Conservation (phyloP, 352 stramenopile species). For the Pelagophyceae sp. region DNA sequence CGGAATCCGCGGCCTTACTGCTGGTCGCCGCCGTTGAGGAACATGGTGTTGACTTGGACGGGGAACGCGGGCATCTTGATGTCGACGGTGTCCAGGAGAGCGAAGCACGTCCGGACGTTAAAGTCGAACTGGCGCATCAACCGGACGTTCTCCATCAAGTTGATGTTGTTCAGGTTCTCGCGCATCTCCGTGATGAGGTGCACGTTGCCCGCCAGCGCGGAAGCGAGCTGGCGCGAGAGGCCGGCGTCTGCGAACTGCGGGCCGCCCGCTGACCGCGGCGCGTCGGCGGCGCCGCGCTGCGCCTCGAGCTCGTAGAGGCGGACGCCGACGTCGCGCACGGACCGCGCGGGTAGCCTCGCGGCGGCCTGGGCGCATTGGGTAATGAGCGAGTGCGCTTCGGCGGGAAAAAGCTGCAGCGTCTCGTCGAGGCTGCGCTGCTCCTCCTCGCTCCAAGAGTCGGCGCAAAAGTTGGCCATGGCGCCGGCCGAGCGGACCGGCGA, state of each 20-base stretch:
- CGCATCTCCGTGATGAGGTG: constrained; percentile 4
- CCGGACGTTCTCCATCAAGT: constrained; percentile 5
- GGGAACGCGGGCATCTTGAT: constrained; percentile 15
- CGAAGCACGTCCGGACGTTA: not conserved
- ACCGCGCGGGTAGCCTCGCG: not conserved
- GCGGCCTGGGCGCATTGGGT: not conserved
- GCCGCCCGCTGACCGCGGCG: not conserved
- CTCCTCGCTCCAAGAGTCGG: constrained; percentile 10
- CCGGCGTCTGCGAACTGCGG: not conserved
- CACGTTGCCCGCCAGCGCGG: not conserved
- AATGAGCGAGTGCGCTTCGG: not conserved
- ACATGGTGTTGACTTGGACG: constrained; percentile 14
- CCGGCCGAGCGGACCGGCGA: too few relatives aligned
- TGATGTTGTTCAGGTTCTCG: constrained; percentile 12
- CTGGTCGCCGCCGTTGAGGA: not conserved
- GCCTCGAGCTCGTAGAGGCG: not conserved
- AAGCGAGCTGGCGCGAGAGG: not conserved
- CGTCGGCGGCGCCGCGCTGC: not conserved
- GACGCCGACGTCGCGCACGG: not conserved
- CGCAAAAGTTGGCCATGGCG: too few relatives aligned
- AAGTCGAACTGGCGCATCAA: constrained; percentile 3
- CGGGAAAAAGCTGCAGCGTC: not conserved
- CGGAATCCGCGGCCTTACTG: too few relatives aligned
- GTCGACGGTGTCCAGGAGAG: not conserved
- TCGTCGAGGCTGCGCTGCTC: not conserved